Evolutionary conservation across 108 stramenopile species (phyloP), one percentile per base, ranked within the genome.

Genomic region (Licmophora abbreviata): DNA sequence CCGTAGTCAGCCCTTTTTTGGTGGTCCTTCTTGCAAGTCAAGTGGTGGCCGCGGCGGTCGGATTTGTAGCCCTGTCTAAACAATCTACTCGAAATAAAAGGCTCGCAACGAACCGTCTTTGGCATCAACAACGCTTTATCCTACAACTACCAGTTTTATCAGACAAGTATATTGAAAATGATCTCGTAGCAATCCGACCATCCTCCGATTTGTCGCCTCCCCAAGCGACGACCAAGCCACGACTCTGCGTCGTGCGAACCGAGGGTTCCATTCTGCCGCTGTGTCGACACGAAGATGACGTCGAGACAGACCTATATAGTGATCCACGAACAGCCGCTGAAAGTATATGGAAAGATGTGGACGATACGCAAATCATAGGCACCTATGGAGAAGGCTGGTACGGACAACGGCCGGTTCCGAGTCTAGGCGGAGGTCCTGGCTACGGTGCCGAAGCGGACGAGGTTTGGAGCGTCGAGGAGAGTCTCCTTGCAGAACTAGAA

Each of bases 371-470:
- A 5, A 42, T 77, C 10, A 4, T n/a, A 0, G 42, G 54, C 1
- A 51, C 32, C 24, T 80, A 69, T 63, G 79, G 74, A 1, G 80
- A 76, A 56, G 80, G 80, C 0, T 81, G 64, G 59, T 81, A 77
- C 51, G 69, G 73, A 31, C 80, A 81, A 62, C 53, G 79, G n/a
- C 71, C 71, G 9, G 79, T 81, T 4, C 81, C 81, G 15, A 65
- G 66, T 24, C 49, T 76, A 44, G 75, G 75, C 2, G 80, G 76
- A 31, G 76, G 80, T 20, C 74, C 80, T 17, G 75, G 80, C 4
- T 76, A 83, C 51, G 76, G 81, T 18, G 81, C 81, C 7, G 61
- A 74, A 22, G 81, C 77, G 6, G 63, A 64, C 29, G 73, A 74
- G 38, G 58, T 83, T 35, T 80, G 78, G 83, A 73, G 63, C 54